phyloP scores from a whole-genome alignment of 2,329 filamentous ascomycete genomes.

The Thelonectria blattea region DNA sequence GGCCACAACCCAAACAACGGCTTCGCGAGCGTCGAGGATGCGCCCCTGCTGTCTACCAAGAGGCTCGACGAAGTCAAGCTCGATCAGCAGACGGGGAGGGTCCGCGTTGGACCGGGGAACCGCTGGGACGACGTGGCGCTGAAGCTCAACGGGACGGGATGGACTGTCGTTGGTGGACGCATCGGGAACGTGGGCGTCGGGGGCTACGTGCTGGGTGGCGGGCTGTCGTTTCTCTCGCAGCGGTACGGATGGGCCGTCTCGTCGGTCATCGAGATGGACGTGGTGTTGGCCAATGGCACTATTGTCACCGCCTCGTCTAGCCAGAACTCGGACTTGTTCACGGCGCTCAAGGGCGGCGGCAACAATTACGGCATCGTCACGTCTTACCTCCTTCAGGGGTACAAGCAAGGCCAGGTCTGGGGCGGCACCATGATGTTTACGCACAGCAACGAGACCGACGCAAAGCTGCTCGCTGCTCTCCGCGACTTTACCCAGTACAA shows the following conservation, averaged over 20 bases:
- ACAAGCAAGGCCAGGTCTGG: constrained; percentile 49
- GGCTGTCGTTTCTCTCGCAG: constrained; percentile 57
- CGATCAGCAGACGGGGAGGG: constrained; percentile 45
- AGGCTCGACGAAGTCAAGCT: constrained; percentile 50
- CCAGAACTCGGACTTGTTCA: constrained; percentile 56
- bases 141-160: constrained; percentile 49
- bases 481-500: constrained; percentile 64
- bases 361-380: constrained; percentile 61
- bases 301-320: constrained; percentile 52
- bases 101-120: constrained; percentile 53
- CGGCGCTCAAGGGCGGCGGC: constrained; percentile 61
- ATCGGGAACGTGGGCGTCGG: constrained; percentile 55
- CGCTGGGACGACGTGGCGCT: constrained; percentile 50
- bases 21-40: constrained; percentile 56
- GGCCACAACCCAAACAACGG: constrained; percentile 63
- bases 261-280: constrained; percentile 54
- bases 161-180: constrained; percentile 51
- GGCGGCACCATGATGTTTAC: constrained; percentile 51
- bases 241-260: constrained; percentile 59
- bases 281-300: constrained; percentile 58
- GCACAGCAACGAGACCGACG: constrained; percentile 39
- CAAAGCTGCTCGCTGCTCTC: constrained; percentile 52
- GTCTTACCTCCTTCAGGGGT: constrained; percentile 51
- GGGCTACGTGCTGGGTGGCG: constrained; percentile 60
- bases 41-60: constrained; percentile 56